A percentile compares a stretch with the other conserved stretches of the same genome.
These are phyloP conservation scores for Microsporum canis DNA, from an alignment of 2,329 filamentous ascomycete species.

Conservation along the genomic window DNA sequence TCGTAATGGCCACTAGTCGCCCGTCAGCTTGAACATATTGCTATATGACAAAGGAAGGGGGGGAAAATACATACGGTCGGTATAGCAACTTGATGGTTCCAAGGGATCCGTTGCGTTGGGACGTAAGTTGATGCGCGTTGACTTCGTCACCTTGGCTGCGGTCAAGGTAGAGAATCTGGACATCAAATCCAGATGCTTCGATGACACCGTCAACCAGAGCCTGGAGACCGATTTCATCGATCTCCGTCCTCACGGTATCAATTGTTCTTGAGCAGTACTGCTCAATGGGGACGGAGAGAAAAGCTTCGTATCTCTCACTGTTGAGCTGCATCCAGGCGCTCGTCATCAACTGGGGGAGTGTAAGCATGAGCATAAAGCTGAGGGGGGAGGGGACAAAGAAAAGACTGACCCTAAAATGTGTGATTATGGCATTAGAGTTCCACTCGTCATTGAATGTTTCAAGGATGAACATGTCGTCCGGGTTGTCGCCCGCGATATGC, in stretches of 20 bases:
- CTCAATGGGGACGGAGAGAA: conserved; percentile 53
- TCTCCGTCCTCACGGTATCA: conserved; percentile 67
- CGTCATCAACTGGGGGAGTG: conserved; percentile 57
- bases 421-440: conserved; percentile 65
- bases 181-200: conserved; percentile 62
- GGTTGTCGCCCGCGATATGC: conserved; percentile 44
- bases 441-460: conserved; percentile 62
- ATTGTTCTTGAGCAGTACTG: conserved; percentile 60
- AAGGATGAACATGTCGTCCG: conserved; percentile 47
- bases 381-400: background rate
- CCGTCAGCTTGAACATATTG: background rate
- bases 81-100: conserved; percentile 59
- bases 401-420: conserved; percentile 55
- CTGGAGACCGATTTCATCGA: conserved; percentile 78
- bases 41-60: background rate
- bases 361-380: conserved; percentile 1
- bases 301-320: conserved; percentile 57
- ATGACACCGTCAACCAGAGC: conserved; percentile 69
- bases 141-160: conserved; percentile 66
- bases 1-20: conserved; percentile 72
- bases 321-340: conserved; percentile 74
- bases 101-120: conserved; percentile 24
- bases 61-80: conserved; percentile 43
- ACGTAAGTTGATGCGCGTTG: conserved; percentile 39
- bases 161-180: conserved; percentile 88